These are phyloP conservation scores for Apiotrichum montevideense DNA, from an alignment of 1,284 basidiomycete genomes.

Conservation along the genomic window DNA sequence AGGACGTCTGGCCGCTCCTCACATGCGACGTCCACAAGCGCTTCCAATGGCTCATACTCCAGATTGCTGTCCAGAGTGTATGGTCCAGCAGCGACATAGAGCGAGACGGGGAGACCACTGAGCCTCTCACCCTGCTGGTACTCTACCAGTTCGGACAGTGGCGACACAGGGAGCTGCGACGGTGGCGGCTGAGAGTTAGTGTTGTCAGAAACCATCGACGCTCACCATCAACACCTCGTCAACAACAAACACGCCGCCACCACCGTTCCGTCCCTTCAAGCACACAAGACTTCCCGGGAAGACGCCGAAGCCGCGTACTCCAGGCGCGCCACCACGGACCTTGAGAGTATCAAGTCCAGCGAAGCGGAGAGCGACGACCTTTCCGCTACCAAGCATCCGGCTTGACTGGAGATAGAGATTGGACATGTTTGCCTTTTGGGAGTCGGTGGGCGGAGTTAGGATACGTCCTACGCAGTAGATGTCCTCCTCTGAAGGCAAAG, in stretches of 20 bases:
- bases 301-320: slow-evolving; percentile 64
- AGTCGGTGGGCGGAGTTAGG: slow-evolving; percentile 59
- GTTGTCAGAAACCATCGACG: not conserved
- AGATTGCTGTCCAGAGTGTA: slow-evolving; percentile 73
- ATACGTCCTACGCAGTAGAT: slow-evolving; percentile 75
- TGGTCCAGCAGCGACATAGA: slow-evolving; percentile 71
- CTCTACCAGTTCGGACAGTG: slow-evolving; percentile 33
- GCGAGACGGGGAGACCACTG: slow-evolving; percentile 53
- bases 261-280: slow-evolving; percentile 84
- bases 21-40: slow-evolving; percentile 57
- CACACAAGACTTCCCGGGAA: slow-evolving; percentile 88
- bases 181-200: slow-evolving; percentile 45
- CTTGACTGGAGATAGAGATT: slow-evolving; percentile 74
- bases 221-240: slow-evolving; percentile 72
- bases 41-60: slow-evolving; percentile 63
- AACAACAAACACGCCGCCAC: slow-evolving; percentile 77
- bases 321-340: slow-evolving; percentile 59
- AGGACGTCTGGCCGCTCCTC: slow-evolving; percentile 66
- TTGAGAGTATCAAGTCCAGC: slow-evolving; percentile 54
- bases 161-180: slow-evolving; percentile 37
- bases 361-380: slow-evolving; percentile 65
- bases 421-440: slow-evolving; percentile 63
- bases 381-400: slow-evolving; percentile 66
- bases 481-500: slow-evolving; percentile 65
- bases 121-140: slow-evolving; percentile 42